Evolutionary conservation across 1,284 basidiomycete species (phyloP), one percentile per base, ranked within the genome.

Genomic region (Rhodotorula sp.): DNA sequence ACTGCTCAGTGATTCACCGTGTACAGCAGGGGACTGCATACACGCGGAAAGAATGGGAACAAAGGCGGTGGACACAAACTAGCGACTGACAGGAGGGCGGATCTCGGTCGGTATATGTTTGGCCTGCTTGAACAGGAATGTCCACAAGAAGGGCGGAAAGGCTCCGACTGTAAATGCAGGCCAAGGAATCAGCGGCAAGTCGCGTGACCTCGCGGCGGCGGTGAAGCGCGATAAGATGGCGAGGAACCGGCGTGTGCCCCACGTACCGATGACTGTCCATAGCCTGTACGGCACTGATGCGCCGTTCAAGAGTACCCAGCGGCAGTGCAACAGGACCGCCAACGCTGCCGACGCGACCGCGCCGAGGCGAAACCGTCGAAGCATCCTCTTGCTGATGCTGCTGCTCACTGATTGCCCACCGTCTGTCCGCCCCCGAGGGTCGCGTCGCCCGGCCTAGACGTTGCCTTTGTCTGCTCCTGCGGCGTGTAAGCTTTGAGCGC

Each of bases 121-220:
- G 1, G 72, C 76, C 42, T 71, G 60, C 60, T 77, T 77, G 76
- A 77, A 77, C 12, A 56, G 24, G 33, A 76, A 58, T 12, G 75
- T 77, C 75, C 76, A 76, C 6, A 68, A 24, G 33, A 77, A 55
- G 2, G 71, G 68, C 0, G 75, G 73, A 26, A 75, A 67, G 0
- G 74, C 64, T 0, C 76, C 76, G 42, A 73, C 73, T 75, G 65
- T 14, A 22, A 49, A 48, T 8, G 37, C 20, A 22, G 2, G 20
- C 14, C 37, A 20, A 26, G 15, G n/a, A 24, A 26, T 54, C 53
- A 54, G 53, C 53, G 44, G 22, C 14, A 20, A 55, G 29, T 33
- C 42, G 42, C 51, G 66, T 67, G 46, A 62, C 30, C 24, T 6
- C 1, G 6, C 10, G 6, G n/a, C 4, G n/a, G n/a, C n/a, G n/a